Conservation (phyloP, 2,329 filamentous ascomycete species). For the Didymellaceae sp. region DNA sequence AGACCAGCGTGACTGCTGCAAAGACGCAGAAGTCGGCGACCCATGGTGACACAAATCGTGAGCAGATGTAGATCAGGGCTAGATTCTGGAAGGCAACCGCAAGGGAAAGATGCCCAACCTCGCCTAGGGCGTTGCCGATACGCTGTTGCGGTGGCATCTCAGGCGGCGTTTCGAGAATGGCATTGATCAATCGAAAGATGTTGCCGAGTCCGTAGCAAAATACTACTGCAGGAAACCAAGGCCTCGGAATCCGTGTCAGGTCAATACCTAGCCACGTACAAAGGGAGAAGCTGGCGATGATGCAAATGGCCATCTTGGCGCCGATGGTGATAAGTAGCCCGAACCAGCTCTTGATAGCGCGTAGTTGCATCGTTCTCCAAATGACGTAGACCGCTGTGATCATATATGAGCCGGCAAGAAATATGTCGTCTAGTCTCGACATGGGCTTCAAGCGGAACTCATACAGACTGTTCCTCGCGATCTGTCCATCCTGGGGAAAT, state of each 20-base stretch:
- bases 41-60: conserved; percentile 70
- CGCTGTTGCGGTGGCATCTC: conserved; percentile 72
- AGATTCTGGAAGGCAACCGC: conserved; percentile 74
- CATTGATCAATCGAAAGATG: conserved; percentile 78
- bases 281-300: conserved; percentile 80
- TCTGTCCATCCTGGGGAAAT: conserved; percentile 65
- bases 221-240: conserved; percentile 78
- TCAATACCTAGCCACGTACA: conserved; percentile 79
- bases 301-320: conserved; percentile 72
- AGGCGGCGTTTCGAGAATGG: conserved; percentile 73
- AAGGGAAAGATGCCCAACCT: conserved; percentile 73
- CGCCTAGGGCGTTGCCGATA: conserved; percentile 75
- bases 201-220: conserved; percentile 80
- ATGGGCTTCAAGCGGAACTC: conserved; percentile 81
- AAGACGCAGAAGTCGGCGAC: conserved; percentile 79
- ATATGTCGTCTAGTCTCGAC: conserved; percentile 68
- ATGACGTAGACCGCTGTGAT: conserved; percentile 70
- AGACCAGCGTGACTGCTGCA: conserved; percentile 73
- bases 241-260: conserved; percentile 74
- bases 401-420: conserved; percentile 70
- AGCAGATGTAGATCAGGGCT: conserved; percentile 69
- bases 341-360: conserved; percentile 76
- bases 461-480: conserved; percentile 67
- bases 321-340: conserved; percentile 75
- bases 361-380: conserved; percentile 70